Base-by-base conservation (phyloP, 2,329 filamentous ascomycete genomes). In the Fulvia fulva region DNA sequence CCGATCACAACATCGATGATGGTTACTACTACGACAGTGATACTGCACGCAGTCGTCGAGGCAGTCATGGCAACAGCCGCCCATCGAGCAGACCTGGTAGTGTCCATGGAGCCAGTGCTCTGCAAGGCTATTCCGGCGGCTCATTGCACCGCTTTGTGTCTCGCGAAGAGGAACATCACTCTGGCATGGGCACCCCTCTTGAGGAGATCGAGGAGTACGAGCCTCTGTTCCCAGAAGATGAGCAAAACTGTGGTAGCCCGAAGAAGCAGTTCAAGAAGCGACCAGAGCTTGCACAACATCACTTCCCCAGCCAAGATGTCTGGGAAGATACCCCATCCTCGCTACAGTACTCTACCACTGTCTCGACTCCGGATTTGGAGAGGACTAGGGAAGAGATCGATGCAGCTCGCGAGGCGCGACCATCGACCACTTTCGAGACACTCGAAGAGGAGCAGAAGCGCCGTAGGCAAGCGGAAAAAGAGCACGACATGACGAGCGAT, bases 311-410 rank as follows among this genome's bases (percentile, higher is more conserved):
- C 73, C 89, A 92, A 53, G 94, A 99, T 72, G 85, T 97, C 43
- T 99, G 94, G 94, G 94, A 99, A 77, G 95, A 99, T 73, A 88
- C 91, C 0, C 94, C 95, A 3, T 88, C 87, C 70, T 96, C 91
- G 74, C 80, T 90, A 53, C 86, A 94, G 68, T 85, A 84, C 51
- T 78, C 82, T 32, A 87, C 92, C 2, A 91, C 90, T 59, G 93
- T 97, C 7, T 90, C 88, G 2, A 94, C 90, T 0, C 91, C 91
- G 1, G 79, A 82, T 59, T 69, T 76, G 61, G 72, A 77, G 70
- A 70, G 74, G 43, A 70, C 75, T 71, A 25, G 47, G n/a, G 64
- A 77, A 70, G 63, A 74, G 60, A 50, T 46, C 22, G 43, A 51
- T 49, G 53, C 59, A 12, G 23, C 55, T 21, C 57, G 53, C 25